These are phyloP conservation scores for Clonostachys chloroleuca DNA, from an alignment of 2,329 filamentous ascomycete genomes.

Conservation along the genomic window DNA sequence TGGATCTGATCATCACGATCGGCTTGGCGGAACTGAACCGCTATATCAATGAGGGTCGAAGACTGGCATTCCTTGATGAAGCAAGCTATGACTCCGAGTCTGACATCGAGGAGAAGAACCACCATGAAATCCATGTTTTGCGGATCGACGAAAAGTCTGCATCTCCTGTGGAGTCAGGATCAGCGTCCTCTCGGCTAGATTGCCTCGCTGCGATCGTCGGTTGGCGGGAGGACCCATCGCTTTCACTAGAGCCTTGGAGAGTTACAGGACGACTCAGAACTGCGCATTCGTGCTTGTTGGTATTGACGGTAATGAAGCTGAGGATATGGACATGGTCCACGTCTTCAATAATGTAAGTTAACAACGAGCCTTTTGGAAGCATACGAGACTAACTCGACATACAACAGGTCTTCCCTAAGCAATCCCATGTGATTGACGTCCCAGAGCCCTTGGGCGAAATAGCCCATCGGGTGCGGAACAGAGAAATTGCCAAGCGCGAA, in stretches of 20 bases:
- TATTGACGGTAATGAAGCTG: constrained; percentile 12
- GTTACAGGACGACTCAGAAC: constrained; percentile 9
- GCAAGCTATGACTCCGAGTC: constrained; percentile 4
- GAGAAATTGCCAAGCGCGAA: constrained; percentile 6
- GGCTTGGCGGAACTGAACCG: constrained; percentile 11
- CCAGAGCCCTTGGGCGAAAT: constrained; percentile 12
- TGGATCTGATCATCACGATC: constrained; percentile 12
- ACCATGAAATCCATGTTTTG: constrained; percentile 2
- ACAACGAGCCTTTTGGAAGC: too few species aligned
- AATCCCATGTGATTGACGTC: constrained; percentile 10
- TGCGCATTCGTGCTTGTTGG: constrained; percentile 12
- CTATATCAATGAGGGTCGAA: constrained; percentile 11
- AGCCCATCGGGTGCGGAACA: constrained; percentile 8
- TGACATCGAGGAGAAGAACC: constrained; percentile 6
- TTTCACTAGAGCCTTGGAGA: constrained; percentile 13
- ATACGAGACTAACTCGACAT: neutral
- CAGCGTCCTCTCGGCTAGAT: constrained; percentile 6
- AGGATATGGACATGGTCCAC: constrained; percentile 13
- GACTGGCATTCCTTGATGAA: constrained; percentile 4
- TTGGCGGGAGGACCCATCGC: constrained; percentile 12
- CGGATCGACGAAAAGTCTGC: neutral
- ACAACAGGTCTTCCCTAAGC: constrained; percentile 10
- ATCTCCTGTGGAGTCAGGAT: neutral
- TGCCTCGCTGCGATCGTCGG: constrained; percentile 14
- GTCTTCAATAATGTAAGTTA: constrained; percentile 12